Conservation (phyloP, 1,139 yeast species). For the Zygosaccharomyces sapae region DNA sequence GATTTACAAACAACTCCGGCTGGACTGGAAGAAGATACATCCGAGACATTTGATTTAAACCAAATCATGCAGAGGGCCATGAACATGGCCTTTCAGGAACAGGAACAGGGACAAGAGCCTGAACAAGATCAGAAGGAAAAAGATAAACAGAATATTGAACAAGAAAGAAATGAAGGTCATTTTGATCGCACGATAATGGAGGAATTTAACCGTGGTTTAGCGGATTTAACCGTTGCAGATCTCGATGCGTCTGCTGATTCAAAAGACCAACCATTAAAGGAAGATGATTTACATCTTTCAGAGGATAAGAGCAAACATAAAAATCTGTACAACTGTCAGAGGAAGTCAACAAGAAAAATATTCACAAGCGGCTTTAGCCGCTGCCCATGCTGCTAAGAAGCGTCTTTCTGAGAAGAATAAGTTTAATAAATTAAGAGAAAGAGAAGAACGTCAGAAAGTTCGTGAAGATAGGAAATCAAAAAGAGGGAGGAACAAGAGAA, state of each 20-base stretch:
- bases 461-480: constrained; percentile 22
- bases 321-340: constrained; percentile 15
- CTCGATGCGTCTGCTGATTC: constrained; percentile 20
- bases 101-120: constrained; percentile 11
- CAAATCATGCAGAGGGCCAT: constrained; percentile 71
- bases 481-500: constrained; percentile 24
- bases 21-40: constrained; percentile 22
- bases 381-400: constrained; percentile 29
- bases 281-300: not conserved
- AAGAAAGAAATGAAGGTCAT: constrained; percentile 16
- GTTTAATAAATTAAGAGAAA: constrained; percentile 17
- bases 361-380: constrained; percentile 25
- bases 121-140: no score
- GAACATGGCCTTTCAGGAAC: constrained; percentile 52
- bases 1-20: constrained; percentile 1
- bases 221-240: constrained; percentile 43
- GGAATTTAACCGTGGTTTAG: constrained; percentile 53
- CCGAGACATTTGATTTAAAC: constrained; percentile 51
- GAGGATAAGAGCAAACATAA: not conserved
- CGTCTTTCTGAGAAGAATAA: constrained; percentile 24
- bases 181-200: constrained; percentile 41
- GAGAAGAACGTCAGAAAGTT: constrained; percentile 19
- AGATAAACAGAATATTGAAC: not conserved
- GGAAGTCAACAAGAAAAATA: constrained; percentile 23
- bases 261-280: constrained; percentile 6